A percentile compares a stretch with the other conserved stretches of the same genome.
Conservation (phyloP, 768 basidiomycete species). For the Naganishia antarctica region DNA sequence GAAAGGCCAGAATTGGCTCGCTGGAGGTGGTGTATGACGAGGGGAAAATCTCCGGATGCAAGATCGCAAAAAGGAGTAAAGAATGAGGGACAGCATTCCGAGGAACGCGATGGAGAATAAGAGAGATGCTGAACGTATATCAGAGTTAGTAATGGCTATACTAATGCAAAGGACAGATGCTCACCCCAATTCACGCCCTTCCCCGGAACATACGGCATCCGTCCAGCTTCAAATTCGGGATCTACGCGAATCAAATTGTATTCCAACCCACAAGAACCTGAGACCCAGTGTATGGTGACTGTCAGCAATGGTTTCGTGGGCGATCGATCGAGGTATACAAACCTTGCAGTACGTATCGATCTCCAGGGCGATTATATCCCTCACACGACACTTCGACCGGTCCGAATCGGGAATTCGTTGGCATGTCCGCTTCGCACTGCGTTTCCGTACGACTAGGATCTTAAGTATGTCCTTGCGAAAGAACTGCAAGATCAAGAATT, state of each 20-base stretch:
- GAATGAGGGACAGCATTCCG: conserved; percentile 24
- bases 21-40: conserved; percentile 47
- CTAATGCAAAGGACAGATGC: neutral
- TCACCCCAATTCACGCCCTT: conserved; percentile 24
- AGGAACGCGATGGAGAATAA: conserved; percentile 29
- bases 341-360: conserved; percentile 82
- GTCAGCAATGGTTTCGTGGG: neutral
- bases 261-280: conserved; percentile 81
- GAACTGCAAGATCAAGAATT: neutral
- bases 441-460: neutral
- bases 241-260: conserved; percentile 69
- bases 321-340: conserved; percentile 23
- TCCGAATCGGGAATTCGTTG: conserved; percentile 74
- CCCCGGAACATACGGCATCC: conserved; percentile 28
- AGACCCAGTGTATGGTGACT: neutral
- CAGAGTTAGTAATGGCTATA: conserved; percentile 5
- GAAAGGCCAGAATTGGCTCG: conserved; percentile 36
- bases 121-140: conserved; percentile 5
- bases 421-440: conserved; percentile 85
- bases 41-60: conserved; percentile 52
- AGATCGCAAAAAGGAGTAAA: conserved; percentile 60
- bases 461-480: too few species aligned
- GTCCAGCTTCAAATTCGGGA: conserved; percentile 33
- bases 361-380: conserved; percentile 78
- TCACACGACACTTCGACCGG: conserved; percentile 82